Conservation (phyloP, 331 rosid genomes). For the Pyracantha coccinea region DNA sequence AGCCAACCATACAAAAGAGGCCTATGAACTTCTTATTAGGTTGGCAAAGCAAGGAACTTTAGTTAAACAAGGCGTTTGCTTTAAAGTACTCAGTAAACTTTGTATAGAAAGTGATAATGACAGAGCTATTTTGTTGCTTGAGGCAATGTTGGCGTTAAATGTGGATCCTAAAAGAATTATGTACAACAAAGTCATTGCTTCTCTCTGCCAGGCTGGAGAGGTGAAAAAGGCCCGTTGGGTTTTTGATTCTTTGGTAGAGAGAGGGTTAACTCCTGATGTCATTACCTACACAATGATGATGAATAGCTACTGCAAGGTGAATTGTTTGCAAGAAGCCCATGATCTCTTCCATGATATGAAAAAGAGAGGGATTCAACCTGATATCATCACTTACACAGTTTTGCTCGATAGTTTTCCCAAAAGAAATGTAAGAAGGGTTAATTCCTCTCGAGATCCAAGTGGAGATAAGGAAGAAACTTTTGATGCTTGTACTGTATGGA, state of each 20-base stretch:
- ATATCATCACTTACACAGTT: slow-evolving; percentile 62
- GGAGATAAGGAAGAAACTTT: slow-evolving; percentile 1
- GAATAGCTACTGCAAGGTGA: slow-evolving; percentile 46
- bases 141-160: slow-evolving; percentile 33
- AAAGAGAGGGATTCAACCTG: slow-evolving; percentile 55
- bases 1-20: slow-evolving; percentile 30
- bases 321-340: slow-evolving; percentile 48
- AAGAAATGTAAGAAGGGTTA: slow-evolving; percentile 15
- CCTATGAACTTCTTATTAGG: slow-evolving; percentile 38
- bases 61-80: slow-evolving; percentile 26
- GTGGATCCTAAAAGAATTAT: slow-evolving; percentile 38
- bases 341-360: slow-evolving; percentile 60
- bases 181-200: slow-evolving; percentile 49
- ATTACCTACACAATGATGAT: slow-evolving; percentile 68
- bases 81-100: slow-evolving; percentile 44
- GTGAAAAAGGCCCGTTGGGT: slow-evolving; percentile 35
- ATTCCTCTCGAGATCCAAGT: slow-evolving; percentile 1
- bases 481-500: slow-evolving; percentile 33
- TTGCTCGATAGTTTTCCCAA: slow-evolving; percentile 49
- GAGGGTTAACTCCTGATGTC: slow-evolving; percentile 50
- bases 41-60: slow-evolving; percentile 37
- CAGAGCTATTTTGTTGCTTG: slow-evolving; percentile 31
- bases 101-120: slow-evolving; percentile 30
- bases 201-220: slow-evolving; percentile 44
- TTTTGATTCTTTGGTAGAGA: slow-evolving; percentile 33